Percentiles rank a stretch among this genome's conserved stretches.
Evolutionary conservation across 768 basidiomycete species (phyloP).

Genomic region (Lactarius deliciosus): DNA sequence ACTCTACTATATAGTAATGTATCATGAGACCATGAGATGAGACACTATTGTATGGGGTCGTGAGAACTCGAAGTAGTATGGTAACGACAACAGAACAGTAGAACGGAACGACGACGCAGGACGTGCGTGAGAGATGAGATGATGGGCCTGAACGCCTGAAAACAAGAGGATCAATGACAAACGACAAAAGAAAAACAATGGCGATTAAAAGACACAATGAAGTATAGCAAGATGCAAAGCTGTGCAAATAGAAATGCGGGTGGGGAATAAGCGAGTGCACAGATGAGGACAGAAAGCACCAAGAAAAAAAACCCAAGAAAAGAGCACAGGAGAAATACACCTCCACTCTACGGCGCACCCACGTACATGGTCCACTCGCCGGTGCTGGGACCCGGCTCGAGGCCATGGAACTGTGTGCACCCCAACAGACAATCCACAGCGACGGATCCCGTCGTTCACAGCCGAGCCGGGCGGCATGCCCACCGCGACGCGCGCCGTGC

Average conservation of each 20-base stretch:
- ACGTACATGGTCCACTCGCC: constrained; percentile 29
- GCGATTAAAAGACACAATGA: not conserved
- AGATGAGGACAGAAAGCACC: not conserved
- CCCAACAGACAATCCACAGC: constrained; percentile 23
- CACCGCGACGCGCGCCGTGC: constrained; percentile 25
- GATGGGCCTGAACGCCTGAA: not conserved
- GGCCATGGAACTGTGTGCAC: constrained; percentile 20
- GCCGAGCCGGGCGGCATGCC: constrained; percentile 6
- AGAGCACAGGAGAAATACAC: not conserved
- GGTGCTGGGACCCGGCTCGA: constrained; percentile 18
- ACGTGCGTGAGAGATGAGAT: not conserved
- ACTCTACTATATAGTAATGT: not conserved
- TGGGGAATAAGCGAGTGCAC: not conserved
- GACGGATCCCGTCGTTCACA: constrained; percentile 17
- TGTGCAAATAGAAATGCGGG: not conserved
- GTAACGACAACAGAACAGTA: not conserved
- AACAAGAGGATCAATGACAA: not conserved
- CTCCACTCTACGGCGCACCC: constrained; percentile 13
- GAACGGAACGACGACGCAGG: not conserved
- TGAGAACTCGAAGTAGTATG: not conserved
- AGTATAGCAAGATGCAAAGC: not conserved
- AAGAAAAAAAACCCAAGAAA: not conserved
- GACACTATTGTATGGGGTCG: not conserved
- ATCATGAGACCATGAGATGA: not conserved
- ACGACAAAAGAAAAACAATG: not conserved